phyloP scores from a whole-genome alignment of 1,139 yeast genomes.

The Yamadazyma atmosphaerica region DNA sequence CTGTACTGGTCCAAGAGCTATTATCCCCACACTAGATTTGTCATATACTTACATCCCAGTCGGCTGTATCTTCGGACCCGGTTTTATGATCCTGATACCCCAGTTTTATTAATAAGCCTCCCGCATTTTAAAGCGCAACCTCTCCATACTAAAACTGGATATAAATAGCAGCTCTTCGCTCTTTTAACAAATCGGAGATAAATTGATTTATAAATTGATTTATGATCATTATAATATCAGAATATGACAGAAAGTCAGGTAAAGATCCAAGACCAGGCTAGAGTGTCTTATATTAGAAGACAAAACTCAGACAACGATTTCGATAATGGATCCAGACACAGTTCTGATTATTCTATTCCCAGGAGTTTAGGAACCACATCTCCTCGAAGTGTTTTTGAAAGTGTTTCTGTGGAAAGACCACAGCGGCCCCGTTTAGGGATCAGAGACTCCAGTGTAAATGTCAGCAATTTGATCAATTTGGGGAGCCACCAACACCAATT shows the following conservation, averaged over 20 bases:
- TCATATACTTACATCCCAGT: no score
- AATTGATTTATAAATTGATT: no score
- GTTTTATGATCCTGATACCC: no score
- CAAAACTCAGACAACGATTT: constrained; percentile 10
- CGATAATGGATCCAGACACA: not conserved
- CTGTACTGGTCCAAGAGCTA: no score
- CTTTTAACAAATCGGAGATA: no score
- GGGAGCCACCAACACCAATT: constrained; percentile 1
- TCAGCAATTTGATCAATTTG: constrained; percentile 9
- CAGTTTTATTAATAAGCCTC: not conserved
- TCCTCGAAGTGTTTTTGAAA: not conserved
- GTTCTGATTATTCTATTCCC: constrained; percentile 4
- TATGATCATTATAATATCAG: not conserved
- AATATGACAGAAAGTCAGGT: constrained; percentile 1
- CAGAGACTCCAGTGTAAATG: constrained; percentile 14
- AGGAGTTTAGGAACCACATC: not conserved
- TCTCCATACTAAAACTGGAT: no score
- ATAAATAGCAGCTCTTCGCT: no score
- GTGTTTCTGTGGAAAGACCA: constrained; percentile 7
- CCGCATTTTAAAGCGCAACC: no score
- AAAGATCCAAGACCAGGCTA: constrained; percentile 5
- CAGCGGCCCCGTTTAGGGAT: constrained; percentile 15
- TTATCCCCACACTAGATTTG: no score
- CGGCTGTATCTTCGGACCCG: no score
- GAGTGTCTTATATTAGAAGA: constrained; percentile 13